These are phyloP conservation scores for Saccharomycopsis synnaedendra DNA, from an alignment of 805 yeast species.

Conservation along the genomic window DNA sequence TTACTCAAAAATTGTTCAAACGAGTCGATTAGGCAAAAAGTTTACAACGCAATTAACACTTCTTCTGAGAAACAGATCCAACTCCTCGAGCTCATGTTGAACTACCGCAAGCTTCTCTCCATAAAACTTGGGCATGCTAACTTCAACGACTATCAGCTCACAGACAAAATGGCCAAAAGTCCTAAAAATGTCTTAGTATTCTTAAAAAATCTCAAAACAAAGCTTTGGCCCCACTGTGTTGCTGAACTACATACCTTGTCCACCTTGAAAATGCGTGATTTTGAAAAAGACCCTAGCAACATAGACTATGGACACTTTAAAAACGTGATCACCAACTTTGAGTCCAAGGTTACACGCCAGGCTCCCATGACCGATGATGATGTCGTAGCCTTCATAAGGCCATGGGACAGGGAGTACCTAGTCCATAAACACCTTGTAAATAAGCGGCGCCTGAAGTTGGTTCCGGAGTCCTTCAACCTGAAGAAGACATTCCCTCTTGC, in stretches of 20 bases:
- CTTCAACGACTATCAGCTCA: constrained; percentile 70
- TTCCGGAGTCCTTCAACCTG: background rate
- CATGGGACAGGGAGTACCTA: constrained; percentile 87
- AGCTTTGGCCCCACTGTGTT: constrained; percentile 41
- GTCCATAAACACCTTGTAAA: constrained; percentile 21
- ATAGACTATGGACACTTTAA: constrained; percentile 2
- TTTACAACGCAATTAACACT: constrained; percentile 70
- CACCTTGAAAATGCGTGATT: constrained; percentile 25
- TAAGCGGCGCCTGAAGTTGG: constrained; percentile 15
- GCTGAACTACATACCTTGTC: constrained; percentile 45
- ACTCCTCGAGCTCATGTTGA: constrained; percentile 46
- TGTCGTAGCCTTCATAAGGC: constrained; percentile 41
- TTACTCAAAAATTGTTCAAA: constrained; percentile 48
- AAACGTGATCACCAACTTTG: background rate
- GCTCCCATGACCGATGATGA: constrained; percentile 25
- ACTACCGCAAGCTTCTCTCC: constrained; percentile 61
- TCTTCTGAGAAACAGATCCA: constrained; percentile 52
- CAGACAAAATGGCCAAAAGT: constrained; percentile 80
- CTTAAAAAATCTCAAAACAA: constrained; percentile 43
- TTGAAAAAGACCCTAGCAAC: constrained; percentile 9
- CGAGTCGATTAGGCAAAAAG: constrained; percentile 44
- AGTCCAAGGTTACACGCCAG: constrained; percentile 2
- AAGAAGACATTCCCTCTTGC: constrained; percentile 12
- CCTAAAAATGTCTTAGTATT: constrained; percentile 71
- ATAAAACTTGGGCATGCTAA: constrained; percentile 57